Evolutionary conservation across 805 yeast species (phyloP).

Genomic region (Ogataea trehalophila): DNA sequence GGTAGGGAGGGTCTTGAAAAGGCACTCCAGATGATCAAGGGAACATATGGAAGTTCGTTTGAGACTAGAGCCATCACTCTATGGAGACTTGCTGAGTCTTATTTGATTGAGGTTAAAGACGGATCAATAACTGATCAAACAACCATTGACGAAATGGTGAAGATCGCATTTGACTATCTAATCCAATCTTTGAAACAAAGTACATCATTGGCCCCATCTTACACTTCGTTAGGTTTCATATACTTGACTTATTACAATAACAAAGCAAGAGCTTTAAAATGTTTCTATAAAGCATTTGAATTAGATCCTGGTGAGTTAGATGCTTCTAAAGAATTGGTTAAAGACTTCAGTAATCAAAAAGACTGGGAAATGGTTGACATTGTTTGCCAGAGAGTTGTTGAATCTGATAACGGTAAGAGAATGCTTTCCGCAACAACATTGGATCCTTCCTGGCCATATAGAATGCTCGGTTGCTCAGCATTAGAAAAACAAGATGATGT

Average conservation of each 20-base stretch:
- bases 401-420: constrained; percentile 56
- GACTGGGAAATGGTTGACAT: constrained; percentile 87
- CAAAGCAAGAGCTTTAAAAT: constrained; percentile 66
- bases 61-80: constrained; percentile 55
- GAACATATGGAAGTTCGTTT: constrained; percentile 46
- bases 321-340: constrained; percentile 71
- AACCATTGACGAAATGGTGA: constrained; percentile 25
- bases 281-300: constrained; percentile 87
- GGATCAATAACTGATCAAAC: constrained; percentile 16
- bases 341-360: constrained; percentile 55
- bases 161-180: constrained; percentile 52
- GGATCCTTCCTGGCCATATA: constrained; percentile 74
- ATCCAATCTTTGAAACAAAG: constrained; percentile 59
- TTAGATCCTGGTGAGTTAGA: constrained; percentile 68
- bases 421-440: constrained; percentile 32
- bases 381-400: constrained; percentile 60
- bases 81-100: constrained; percentile 75
- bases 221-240: constrained; percentile 74
- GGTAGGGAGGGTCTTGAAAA: constrained; percentile 51
- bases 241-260: constrained; percentile 59
- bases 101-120: constrained; percentile 32
- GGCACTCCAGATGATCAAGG: constrained; percentile 41
- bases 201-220: constrained; percentile 70
- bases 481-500: constrained; percentile 67
- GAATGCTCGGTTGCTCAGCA: constrained; percentile 77